Conservation (phyloP, 148 eudicot genomes). For the Agrostemma githago region DNA sequence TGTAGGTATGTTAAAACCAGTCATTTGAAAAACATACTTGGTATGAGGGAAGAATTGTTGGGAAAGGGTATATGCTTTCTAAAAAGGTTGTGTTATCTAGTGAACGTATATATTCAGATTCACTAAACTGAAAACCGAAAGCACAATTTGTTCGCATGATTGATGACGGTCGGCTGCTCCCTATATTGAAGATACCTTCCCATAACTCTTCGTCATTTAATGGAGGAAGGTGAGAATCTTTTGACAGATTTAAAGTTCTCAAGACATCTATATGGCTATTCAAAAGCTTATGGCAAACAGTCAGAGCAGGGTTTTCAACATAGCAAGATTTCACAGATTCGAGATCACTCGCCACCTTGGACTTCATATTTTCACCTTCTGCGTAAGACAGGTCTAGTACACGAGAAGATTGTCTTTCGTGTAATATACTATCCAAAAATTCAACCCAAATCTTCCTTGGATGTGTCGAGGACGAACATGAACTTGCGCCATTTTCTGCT, state of each 20-base stretch:
- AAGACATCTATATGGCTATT: conserved; percentile 46
- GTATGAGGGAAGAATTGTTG: conserved; percentile 78
- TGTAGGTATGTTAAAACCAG: not conserved
- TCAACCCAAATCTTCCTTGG: conserved; percentile 54
- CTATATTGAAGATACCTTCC: conserved; percentile 45
- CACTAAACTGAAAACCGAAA: conserved; percentile 63
- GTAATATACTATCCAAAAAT: conserved; percentile 46
- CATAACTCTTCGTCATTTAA: conserved; percentile 72
- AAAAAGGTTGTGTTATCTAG: conserved; percentile 44
- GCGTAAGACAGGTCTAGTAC: conserved; percentile 17
- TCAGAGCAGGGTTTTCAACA: conserved; percentile 73
- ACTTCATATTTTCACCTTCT: conserved; percentile 24
- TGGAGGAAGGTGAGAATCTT: conserved; percentile 59
- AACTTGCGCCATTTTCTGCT: conserved; percentile 25
- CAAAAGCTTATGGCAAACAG: conserved; percentile 56
- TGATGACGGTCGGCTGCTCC: conserved; percentile 23
- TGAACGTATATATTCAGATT: conserved; percentile 51
- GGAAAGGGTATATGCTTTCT: conserved; percentile 70
- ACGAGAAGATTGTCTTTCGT: conserved; percentile 32
- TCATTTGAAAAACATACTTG: conserved; percentile 39
- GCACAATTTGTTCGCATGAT: conserved; percentile 46
- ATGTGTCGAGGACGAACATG: conserved; percentile 25
- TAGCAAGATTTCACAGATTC: conserved; percentile 35
- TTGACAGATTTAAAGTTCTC: conserved; percentile 55
- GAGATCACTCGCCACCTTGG: conserved; percentile 25